Base-by-base conservation (phyloP, 495 filamentous ascomycete genomes). In the Penicillium taxi region DNA sequence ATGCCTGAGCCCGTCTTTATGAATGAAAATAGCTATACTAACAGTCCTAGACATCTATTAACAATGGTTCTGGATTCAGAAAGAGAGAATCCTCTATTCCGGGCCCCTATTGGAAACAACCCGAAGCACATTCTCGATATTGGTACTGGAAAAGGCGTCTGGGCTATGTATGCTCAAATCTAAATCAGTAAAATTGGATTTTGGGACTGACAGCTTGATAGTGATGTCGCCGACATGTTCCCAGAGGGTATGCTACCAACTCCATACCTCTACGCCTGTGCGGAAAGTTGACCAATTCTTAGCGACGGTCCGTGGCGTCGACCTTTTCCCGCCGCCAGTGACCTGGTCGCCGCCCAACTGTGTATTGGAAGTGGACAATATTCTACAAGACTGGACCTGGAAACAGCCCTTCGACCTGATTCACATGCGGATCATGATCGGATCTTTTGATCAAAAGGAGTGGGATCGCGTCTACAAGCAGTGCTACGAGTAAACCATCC, bases 261-360 rank as follows among this genome's bases (percentile, higher is more conserved):
- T 28, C 11, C 26, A 23, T 16, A 2, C n/a, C 20, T 15, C 11
- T 1, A 26, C 17, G 9, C 5, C n/a, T 7, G 11, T n/a, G 5
- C 9, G 1, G 3, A 6, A 23, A n/a, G 6, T 23, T 25, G 26
- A 39, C 23, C 23, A 24, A 13, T 14, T 23, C 21, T 9, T 19
- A 26, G 32, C 26, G 1, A 40, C 37, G 19, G 32, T 46, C 13
- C 37, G 37, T 11, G 37, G 43, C 8, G 37, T 38, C 7, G 38
- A 47, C 29, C 32, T 42, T 8, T 48, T 34, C 21, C 39, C 45
- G 12, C 39, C 45, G 2, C 45, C 42, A n/a, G 35, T 39, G 6
- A 12, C 33, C 1, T 48, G 41, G 50, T 41, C 58, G n/a, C 50
- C 55, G 4, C 53, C 53, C 13, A 59, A 59, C 35, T 50, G 43